Conservation (phyloP, 331 rosid species). For the Erythrophleum ivorense region DNA sequence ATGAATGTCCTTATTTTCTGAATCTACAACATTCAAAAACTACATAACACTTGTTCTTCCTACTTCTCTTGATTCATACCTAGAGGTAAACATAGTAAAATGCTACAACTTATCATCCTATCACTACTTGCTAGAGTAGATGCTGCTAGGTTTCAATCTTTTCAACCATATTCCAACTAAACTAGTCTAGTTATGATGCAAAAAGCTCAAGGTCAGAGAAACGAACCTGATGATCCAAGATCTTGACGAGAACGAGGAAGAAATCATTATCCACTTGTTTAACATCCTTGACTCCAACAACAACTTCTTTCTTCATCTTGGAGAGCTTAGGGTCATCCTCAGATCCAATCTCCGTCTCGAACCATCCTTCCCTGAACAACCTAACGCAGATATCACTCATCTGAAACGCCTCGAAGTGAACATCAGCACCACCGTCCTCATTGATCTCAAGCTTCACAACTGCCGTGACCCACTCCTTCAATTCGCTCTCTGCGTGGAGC, state of each 20-base stretch:
- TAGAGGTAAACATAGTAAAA: too few relatives aligned
- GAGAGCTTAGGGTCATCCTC: slow-evolving; percentile 83
- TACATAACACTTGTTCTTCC: too few relatives aligned
- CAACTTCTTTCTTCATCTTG: slow-evolving; percentile 83
- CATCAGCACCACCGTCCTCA: slow-evolving; percentile 81
- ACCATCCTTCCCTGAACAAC: slow-evolving; percentile 84
- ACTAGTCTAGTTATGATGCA: background rate
- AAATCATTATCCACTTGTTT: slow-evolving; percentile 90
- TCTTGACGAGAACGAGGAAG: slow-evolving; percentile 87
- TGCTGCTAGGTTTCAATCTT: background rate
- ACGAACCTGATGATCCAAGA: slow-evolving; percentile 79
- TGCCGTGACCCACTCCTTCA: slow-evolving; percentile 95
- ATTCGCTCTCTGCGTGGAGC: slow-evolving; percentile 77
- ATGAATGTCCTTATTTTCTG: too few relatives aligned
- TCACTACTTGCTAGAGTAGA: too few relatives aligned
- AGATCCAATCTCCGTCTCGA: slow-evolving; percentile 64
- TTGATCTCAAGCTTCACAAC: slow-evolving; percentile 85
- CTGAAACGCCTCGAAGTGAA: too few relatives aligned
- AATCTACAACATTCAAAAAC: background rate
- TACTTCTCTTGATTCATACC: too few relatives aligned
- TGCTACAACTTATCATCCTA: too few relatives aligned
- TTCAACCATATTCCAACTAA: background rate
- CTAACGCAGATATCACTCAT: slow-evolving; percentile 78
- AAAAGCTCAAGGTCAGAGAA: background rate
- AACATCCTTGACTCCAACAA: slow-evolving; percentile 85